These are phyloP conservation scores for Gossypium aridum DNA, from an alignment of 441 rosid genomes.

Conservation along the genomic window DNA sequence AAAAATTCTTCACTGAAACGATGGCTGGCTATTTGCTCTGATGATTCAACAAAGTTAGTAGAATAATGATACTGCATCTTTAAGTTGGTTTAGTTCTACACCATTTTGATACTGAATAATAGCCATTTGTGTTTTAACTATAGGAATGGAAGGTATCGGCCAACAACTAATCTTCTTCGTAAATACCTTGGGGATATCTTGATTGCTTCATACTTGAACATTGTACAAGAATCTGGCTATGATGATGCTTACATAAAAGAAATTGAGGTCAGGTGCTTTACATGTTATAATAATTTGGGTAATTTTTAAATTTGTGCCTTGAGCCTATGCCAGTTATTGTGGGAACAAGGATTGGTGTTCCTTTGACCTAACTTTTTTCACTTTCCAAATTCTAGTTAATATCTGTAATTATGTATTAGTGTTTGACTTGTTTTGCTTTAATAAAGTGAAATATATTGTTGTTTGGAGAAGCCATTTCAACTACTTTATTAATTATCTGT, in stretches of 20 bases:
- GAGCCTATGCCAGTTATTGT: not conserved
- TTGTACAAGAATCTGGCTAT: slow-evolving; percentile 68
- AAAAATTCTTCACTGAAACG: slow-evolving; percentile 63
- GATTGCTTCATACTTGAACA: slow-evolving; percentile 65
- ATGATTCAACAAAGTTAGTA: slow-evolving; percentile 72
- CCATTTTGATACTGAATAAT: not conserved
- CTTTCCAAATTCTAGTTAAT: not conserved
- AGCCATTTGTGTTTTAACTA: slow-evolving; percentile 14
- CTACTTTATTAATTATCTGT: not conserved
- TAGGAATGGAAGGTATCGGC: slow-evolving; percentile 64
- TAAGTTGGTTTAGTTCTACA: not conserved
- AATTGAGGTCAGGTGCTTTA: slow-evolving; percentile 61
- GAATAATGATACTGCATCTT: not conserved
- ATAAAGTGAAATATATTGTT: not conserved
- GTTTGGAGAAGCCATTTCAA: not conserved
- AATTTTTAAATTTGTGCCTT: not conserved
- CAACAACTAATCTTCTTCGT: slow-evolving; percentile 58
- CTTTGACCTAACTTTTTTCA: not conserved
- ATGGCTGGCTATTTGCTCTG: slow-evolving; percentile 88
- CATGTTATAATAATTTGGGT: not conserved
- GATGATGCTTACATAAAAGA: slow-evolving; percentile 70
- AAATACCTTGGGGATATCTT: slow-evolving; percentile 90
- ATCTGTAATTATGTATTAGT: not conserved
- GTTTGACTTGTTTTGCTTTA: not conserved
- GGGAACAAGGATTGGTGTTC: not conserved